Evolutionary conservation across 495 filamentous ascomycete species (phyloP).

Genomic region (Hyaloscypha variabilis): DNA sequence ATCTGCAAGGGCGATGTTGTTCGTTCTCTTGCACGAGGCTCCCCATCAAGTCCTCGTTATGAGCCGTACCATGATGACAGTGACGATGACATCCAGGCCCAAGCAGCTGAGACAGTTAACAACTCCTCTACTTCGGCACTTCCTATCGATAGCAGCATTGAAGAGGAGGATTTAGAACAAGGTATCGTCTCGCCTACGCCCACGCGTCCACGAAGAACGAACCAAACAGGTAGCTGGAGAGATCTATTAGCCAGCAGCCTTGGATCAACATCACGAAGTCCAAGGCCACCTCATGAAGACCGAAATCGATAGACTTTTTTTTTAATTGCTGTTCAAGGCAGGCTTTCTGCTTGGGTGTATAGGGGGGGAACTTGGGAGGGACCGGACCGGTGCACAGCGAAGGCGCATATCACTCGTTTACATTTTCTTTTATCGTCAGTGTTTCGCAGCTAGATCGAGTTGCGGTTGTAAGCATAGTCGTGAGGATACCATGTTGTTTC

Average conservation of each 20-base stretch:
- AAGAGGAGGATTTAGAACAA: conserved; percentile 28
- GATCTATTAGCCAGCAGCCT: conserved; percentile 24
- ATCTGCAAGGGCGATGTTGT: conserved; percentile 99
- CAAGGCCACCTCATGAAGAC: conserved; percentile 25
- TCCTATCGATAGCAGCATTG: conserved; percentile 15
- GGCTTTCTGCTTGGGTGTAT: conserved; percentile 29
- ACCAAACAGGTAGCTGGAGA: conserved; percentile 25
- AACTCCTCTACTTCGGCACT: conserved; percentile 51
- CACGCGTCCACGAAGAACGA: conserved; percentile 11
- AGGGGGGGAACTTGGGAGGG: conserved; percentile 26
- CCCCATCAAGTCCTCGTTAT: conserved; percentile 43
- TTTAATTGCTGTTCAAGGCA: conserved; percentile 10
- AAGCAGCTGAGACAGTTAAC: conserved; percentile 41
- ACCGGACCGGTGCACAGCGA: conserved; percentile 32
- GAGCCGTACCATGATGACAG: conserved; percentile 53
- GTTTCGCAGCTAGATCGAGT: not conserved
- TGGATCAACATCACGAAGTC: conserved; percentile 23
- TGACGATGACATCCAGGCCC: conserved; percentile 48
- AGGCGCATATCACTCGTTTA: conserved; percentile 34
- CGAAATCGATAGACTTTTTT: conserved; percentile 18
- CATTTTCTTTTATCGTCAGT: conserved; percentile 11
- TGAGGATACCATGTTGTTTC: conserved; percentile 20
- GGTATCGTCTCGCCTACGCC: conserved; percentile 18
- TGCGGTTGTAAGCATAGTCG: conserved; percentile 26
- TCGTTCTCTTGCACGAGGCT: conserved; percentile 51